Evolutionary conservation across 371 early-diverging fungal genomes (phyloP).

Genomic region (Phascolomyces articulosus): DNA sequence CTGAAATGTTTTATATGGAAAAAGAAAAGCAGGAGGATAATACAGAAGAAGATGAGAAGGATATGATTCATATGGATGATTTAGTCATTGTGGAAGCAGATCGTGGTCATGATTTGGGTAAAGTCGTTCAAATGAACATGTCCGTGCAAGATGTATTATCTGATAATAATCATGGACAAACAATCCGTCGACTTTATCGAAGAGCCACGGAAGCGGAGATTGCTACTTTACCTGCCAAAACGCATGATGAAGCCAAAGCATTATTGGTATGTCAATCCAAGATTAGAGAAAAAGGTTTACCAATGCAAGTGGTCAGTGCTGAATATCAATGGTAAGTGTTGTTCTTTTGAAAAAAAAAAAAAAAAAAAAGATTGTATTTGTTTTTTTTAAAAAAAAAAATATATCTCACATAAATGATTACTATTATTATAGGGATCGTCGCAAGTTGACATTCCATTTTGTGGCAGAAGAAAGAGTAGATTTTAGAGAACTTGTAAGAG

Average conservation of each 20-base stretch:
- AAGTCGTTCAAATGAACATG: conserved; percentile 60
- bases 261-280: conserved; percentile 85
- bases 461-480: conserved; percentile 93
- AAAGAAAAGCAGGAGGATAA: neutral
- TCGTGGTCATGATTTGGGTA: conserved; percentile 94
- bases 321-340: conserved; percentile 90
- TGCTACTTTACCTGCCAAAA: conserved; percentile 72
- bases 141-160: conserved; percentile 53
- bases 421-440: conserved; percentile 74
- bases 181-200: conserved; percentile 81
- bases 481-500: conserved; percentile 97
- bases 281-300: conserved; percentile 83
- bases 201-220: conserved; percentile 79
- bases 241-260: conserved; percentile 89
- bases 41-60: no score
- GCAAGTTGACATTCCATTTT: conserved; percentile 95
- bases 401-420: neutral
- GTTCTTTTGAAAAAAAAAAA: no score
- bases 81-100: conserved; percentile 96
- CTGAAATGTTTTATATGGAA: conserved; percentile 4
- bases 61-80: conserved; percentile 66
- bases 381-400: no score
- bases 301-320: conserved; percentile 96
- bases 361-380: no score
- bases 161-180: no score